Evolutionary conservation across 2,329 filamentous ascomycete genomes (phyloP), one percentile per base, ranked within the genome.

Genomic region (Aspergillus puulaauensis): DNA sequence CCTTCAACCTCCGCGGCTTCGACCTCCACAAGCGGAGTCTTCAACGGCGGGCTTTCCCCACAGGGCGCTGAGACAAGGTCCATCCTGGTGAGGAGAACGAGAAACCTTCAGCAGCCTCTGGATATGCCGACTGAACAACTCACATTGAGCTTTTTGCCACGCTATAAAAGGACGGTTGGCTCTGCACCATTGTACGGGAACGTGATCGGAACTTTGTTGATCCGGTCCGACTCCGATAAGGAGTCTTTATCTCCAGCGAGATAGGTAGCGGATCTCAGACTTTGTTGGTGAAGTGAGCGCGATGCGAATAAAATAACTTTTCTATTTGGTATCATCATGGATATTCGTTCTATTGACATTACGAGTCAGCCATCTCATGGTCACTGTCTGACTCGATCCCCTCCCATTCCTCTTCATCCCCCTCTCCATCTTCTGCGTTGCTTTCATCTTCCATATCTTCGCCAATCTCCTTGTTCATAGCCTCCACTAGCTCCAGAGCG

Each of bases 381-480:
- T 80, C 78, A 54, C 78, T 75, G 47, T 75, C 73, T 12, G 77
- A 78, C 70, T 77, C 82, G 61, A 82, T 84, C 58, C 84, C 85
- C 54, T 73, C 82, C 8, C 80, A 82, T 11, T 79, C 79, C 12
- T 81, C 83, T 8, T 80, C 84, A 43, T 24, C 43, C 35, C 80
- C 82, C 19, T 80, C 83, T 31, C 85, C 83, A 37, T 80, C 83
- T 19, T 83, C 56, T 4, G 39, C 50, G n/a, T 44, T 31, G 33
- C 51, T 54, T 5, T 54, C 82, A 17, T 81, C 80, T 31, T 82
- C 80, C 17, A 79, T 76, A 12, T 82, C 80, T 64, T 84, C 84
- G 3, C 87, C 88, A 3, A 93, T 77, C 67, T 86, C 86, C 58
- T 83, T 80, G 64, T 83, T 85, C 58, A 92, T 84, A 54, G 78